Evolutionary conservation across 164 flowering plant genomes (phyloP), one percentile per base, ranked within the genome.

Genomic region (Vitis rotundifolia): DNA sequence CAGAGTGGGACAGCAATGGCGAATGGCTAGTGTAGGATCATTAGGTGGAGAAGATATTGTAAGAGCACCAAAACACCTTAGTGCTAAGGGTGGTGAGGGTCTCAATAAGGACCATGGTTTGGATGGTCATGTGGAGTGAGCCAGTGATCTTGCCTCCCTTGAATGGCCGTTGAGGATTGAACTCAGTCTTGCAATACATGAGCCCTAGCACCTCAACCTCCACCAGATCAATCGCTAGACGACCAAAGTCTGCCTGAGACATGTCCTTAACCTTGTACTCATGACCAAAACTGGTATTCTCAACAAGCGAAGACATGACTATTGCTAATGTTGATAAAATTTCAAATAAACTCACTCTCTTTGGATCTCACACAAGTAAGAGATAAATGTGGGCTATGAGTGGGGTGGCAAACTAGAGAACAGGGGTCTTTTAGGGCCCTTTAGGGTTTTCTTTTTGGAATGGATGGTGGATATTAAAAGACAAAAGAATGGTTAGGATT

Each of bases 1-100:
- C n/a, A n/a, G n/a, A n/a, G n/a, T n/a, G n/a, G n/a, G n/a, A n/a
- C n/a, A n/a, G n/a, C n/a, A n/a, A n/a, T n/a, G n/a, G n/a, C n/a
- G n/a, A n/a, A n/a, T n/a, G n/a, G n/a, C n/a, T n/a, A n/a, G n/a
- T n/a, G n/a, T n/a, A n/a, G n/a, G n/a, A n/a, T n/a, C n/a, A n/a
- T n/a, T 89, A 91, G 29, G 93, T 89, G 71, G 89, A 85, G 87
- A 89, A 89, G 68, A 89, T 89, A 81, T 89, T 89, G 85, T 91
- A 88, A n/a, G 91, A 87, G 78, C 93, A 88, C 93, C 93, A 88
- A 11, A 91, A 81, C 37, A 88, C 93, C 72, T 89, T 89, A 18
- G 93, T 91, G 49, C 93, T 91, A 54, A 89, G 77, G 1, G 91
- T 89, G 16, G 93, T 87, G n/a, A 89, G 77, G 72, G 91, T 89